Percentiles rank a stretch among this genome's conserved stretches.
Conservation (phyloP, 768 basidiomycete species). For the Boletus rex-veris region DNA sequence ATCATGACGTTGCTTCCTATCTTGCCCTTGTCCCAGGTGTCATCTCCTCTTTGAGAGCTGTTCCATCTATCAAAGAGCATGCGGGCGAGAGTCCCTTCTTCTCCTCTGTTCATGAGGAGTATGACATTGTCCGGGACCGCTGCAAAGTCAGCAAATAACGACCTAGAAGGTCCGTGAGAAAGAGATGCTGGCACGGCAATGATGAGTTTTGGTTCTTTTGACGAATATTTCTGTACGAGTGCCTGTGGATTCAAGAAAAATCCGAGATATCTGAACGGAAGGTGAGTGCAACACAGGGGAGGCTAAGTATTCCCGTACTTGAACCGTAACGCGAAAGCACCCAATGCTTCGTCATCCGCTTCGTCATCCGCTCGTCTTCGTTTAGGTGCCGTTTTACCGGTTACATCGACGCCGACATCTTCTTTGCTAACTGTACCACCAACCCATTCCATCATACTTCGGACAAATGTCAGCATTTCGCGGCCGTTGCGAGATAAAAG, state of each 20-base stretch:
- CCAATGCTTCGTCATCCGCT: conserved; percentile 77
- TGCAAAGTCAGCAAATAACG: conserved; percentile 84
- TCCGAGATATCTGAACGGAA: conserved; percentile 71
- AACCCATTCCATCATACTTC: conserved; percentile 99
- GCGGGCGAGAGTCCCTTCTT: conserved; percentile 76
- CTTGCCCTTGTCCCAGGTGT: conserved; percentile 86
- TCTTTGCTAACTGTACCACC: conserved; percentile 93
- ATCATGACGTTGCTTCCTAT: conserved; percentile 86
- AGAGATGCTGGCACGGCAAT: conserved; percentile 90
- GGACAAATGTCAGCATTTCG: conserved; percentile 90
- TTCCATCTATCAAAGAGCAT: conserved; percentile 88
- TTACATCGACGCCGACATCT: conserved; percentile 79
- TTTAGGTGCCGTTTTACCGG: conserved; percentile 48
- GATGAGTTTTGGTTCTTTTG: conserved; percentile 88
- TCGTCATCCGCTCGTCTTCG: conserved; percentile 63
- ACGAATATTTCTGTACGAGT: conserved; percentile 76
- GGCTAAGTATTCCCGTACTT: conserved; percentile 48
- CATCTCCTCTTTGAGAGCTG: conserved; percentile 67
- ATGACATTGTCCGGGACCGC: conserved; percentile 81
- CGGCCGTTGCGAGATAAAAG: conserved; percentile 86
- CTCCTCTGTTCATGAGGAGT: conserved; percentile 74
- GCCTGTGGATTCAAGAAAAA: conserved; percentile 84
- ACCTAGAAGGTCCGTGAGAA: conserved; percentile 87
- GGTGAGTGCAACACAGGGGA: not conserved
- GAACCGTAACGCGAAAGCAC: conserved; percentile 85